Conservation (phyloP, 2,329 filamentous ascomycete genomes). For the Stachybotrys chartarum region DNA sequence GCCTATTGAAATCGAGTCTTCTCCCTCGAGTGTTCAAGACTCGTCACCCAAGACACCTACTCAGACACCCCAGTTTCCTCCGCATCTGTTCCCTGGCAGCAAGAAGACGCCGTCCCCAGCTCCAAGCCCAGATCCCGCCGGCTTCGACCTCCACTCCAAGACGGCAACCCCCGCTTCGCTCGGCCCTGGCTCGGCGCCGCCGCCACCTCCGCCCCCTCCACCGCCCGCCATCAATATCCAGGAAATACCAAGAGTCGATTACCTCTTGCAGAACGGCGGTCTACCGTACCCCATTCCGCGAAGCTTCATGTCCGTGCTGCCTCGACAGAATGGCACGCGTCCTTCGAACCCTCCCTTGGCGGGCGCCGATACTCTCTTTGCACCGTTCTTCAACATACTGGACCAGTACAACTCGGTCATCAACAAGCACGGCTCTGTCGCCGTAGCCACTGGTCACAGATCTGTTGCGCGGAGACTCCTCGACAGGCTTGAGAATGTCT, state of each 20-base stretch:
- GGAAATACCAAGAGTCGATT: conserved; percentile 79
- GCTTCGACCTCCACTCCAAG: conserved; percentile 22
- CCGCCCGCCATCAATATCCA: conserved; percentile 65
- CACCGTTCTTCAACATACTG: conserved; percentile 73
- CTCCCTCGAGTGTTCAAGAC: conserved; percentile 40
- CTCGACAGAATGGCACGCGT: conserved; percentile 46
- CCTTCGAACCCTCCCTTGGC: conserved; percentile 57
- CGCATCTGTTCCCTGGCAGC: conserved; percentile 31
- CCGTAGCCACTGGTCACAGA: conserved; percentile 89
- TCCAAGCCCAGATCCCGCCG: conserved; percentile 27
- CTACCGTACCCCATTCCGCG: conserved; percentile 65
- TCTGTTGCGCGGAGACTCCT: conserved; percentile 87
- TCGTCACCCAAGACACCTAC: conserved; percentile 58
- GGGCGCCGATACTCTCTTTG: conserved; percentile 69
- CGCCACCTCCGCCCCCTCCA: conserved; percentile 59
- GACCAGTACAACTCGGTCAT: conserved; percentile 83
- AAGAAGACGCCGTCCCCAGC: conserved; percentile 28
- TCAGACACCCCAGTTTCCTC: conserved; percentile 43
- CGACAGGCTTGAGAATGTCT: conserved; percentile 88
- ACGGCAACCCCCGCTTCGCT: conserved; percentile 30
- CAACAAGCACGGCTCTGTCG: conserved; percentile 76
- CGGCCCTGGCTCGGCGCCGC: conserved; percentile 30
- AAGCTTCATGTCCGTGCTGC: conserved; percentile 61
- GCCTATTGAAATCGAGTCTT: conserved; percentile 32
- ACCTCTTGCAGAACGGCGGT: conserved; percentile 83